Percentiles rank a stretch among this genome's conserved stretches.
Conservation (phyloP, 805 yeast genomes). For the Lipomyces lipofer region DNA sequence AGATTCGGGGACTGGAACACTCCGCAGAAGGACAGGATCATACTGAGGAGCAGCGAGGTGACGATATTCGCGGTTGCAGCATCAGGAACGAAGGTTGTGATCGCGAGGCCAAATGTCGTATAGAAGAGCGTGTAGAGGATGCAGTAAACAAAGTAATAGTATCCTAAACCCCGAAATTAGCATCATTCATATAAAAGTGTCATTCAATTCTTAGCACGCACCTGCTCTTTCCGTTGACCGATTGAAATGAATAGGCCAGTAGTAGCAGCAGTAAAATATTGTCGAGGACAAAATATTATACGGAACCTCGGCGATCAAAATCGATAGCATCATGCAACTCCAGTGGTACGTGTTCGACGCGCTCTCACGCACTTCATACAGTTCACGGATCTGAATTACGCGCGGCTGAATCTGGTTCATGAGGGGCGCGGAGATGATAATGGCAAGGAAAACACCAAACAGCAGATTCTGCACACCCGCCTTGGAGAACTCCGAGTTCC, state of each 20-base stretch:
- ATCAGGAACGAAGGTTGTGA: slow-evolving; percentile 61
- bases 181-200: too few species aligned
- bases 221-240: slow-evolving; percentile 46
- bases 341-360: slow-evolving; percentile 74
- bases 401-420: slow-evolving; percentile 64
- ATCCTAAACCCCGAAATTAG: too few species aligned
- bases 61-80: slow-evolving; percentile 66
- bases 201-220: too few species aligned
- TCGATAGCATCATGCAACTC: slow-evolving; percentile 57
- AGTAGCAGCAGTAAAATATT: slow-evolving; percentile 54
- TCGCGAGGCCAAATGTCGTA: slow-evolving; percentile 55
- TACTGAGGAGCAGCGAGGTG: slow-evolving; percentile 55
- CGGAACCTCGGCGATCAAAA: slow-evolving; percentile 60
- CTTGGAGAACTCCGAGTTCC: slow-evolving; percentile 52
- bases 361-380: slow-evolving; percentile 69
- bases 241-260: slow-evolving; percentile 50
- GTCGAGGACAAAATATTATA: slow-evolving; percentile 54
- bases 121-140: slow-evolving; percentile 53
- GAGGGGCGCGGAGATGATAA: slow-evolving; percentile 57
- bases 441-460: slow-evolving; percentile 60
- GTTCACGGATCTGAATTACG: slow-evolving; percentile 57
- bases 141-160: slow-evolving; percentile 52
- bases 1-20: slow-evolving; percentile 56
- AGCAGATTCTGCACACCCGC: slow-evolving; percentile 61
- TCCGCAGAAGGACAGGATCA: slow-evolving; percentile 67